Base-by-base conservation (phyloP, 2,329 filamentous ascomycete species). In the Aureobasidium melanogenum region DNA sequence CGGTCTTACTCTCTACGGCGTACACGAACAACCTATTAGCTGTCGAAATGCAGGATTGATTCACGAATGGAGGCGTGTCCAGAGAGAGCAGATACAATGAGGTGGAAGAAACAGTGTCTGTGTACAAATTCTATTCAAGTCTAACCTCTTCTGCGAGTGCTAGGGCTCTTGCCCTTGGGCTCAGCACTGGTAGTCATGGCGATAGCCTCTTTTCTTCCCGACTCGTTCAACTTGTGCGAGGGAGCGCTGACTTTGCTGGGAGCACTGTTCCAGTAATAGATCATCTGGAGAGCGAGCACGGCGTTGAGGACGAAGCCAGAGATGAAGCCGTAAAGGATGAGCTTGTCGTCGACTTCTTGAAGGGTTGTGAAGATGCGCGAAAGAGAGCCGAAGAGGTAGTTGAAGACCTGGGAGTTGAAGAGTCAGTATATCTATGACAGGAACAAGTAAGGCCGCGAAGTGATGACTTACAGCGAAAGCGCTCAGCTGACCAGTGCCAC, bases 341-440 rank as follows among this genome's bases (percentile, higher is more conserved):
- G 82, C 76, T 92, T 92, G 76, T 99, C 94, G 73, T 96, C 89
- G 63, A 99, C 94, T 79, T 99, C 94, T 72, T 97, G 92, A 62
- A 99, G 80, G 9, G 95, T 99, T 34, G 94, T 99, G 76, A 97
- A 99, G 78, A 99, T 96, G 72, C 94, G 89, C 28, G 91, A 89
- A 62, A 97, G 84, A 46, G 91, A 96, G 41, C 95, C 94, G 68
- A 87, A 81, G 69, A 99, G 89, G 77, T 96, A 99, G 81, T 97
- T 97, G 83, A 99, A 96, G 68, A 99, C 91, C 92, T 97, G 69
- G 8, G 43, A n/a, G 39, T 17, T n/a, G 19, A 24, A 38, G 32
- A 22, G n/a, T 36, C 15, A 61, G 43, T 30, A 22, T 4, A 12
- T 6, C 7, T 7, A 1, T 7, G 26, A 8, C 17, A 9, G 17